Base-by-base conservation (phyloP, 306 rosid genomes). In the Neltuma alba region DNA sequence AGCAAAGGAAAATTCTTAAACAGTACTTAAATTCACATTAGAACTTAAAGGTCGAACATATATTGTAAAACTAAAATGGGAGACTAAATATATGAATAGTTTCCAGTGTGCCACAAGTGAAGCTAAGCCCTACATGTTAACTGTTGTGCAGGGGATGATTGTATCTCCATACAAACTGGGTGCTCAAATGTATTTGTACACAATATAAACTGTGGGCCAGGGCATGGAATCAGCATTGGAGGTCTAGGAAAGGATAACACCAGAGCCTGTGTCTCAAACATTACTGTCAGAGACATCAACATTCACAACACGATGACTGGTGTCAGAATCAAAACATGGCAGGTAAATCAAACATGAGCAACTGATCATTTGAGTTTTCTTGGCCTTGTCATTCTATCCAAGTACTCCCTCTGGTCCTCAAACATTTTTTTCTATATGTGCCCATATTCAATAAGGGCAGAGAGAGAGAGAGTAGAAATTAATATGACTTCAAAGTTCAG, bases 231-330 rank as follows among this genome's bases (percentile, higher is more conserved):
- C 73, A 68, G 73, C 73, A 68, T 68, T 68, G 73, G 73, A 13
- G 31, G 73, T 74, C 85, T 91, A 10, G 95, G 95, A 52, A 87
- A 76, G 76, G 92, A 80, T 47, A 84, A 85, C 85, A 87, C 89
- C 55, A 91, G 82, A 77, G 92, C 95, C 18, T 91, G 95, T 68
- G 95, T 91, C 83, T 88, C 95, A 64, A 91, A 91, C 85, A 89
- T 91, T 79, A 91, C 95, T 0, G 76, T 91, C 72, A 87, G 95
- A 50, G 92, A 91, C 67, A 80, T 89, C 25, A 74, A 11, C 42
- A 83, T 91, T 86, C 89, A 87, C 74, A 89, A 80, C 80, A 91
- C 95, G 25, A 88, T 91, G 95, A 89, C 27, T 62, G 95, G 92
- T 52, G 92, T 91, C 45, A 83, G 95, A 79, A 89, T 91, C 82